Evolutionary conservation across 768 basidiomycete genomes (phyloP).

Genomic region (Suillus alpinus): DNA sequence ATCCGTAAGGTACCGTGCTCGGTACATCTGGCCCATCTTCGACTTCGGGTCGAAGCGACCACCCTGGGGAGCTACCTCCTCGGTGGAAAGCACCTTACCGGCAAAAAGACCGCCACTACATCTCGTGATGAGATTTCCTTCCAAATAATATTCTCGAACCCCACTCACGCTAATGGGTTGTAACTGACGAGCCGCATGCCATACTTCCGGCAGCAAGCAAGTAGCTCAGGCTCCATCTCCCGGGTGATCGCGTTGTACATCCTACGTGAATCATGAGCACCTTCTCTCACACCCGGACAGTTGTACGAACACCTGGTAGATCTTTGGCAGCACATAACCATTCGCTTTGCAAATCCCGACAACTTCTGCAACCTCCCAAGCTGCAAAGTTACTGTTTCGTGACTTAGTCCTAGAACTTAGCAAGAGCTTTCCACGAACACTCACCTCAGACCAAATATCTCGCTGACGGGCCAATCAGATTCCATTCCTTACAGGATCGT

Average conservation of each 20-base stretch:
- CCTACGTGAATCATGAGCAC: conserved; percentile 14
- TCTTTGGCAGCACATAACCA: conserved; percentile 52
- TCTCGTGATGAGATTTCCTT: not conserved
- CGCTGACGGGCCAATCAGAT: conserved; percentile 26
- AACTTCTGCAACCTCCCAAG: conserved; percentile 62
- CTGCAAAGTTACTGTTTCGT: conserved; percentile 42
- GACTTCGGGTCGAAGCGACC: conserved; percentile 42
- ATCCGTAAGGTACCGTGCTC: conserved; percentile 41
- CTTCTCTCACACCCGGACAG: not conserved
- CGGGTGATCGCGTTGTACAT: conserved; percentile 51
- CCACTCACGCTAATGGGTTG: conserved; percentile 48
- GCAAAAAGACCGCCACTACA: conserved; percentile 55
- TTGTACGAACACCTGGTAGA: conserved; percentile 49
- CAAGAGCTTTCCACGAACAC: not conserved
- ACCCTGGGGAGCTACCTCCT: conserved; percentile 30
- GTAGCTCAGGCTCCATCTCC: conserved; percentile 46
- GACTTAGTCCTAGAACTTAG: not conserved
- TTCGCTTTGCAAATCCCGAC: conserved; percentile 54
- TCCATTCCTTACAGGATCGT: not conserved
- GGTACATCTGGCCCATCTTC: conserved; percentile 42
- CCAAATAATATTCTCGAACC: not conserved
- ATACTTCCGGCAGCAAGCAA: conserved; percentile 57
- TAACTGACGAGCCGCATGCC: conserved; percentile 56
- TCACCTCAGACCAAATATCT: conserved; percentile 53
- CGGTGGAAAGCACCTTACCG: conserved; percentile 42